phyloP scores from a whole-genome alignment of 208 protist species.

The Trichomonas gallinae region DNA sequence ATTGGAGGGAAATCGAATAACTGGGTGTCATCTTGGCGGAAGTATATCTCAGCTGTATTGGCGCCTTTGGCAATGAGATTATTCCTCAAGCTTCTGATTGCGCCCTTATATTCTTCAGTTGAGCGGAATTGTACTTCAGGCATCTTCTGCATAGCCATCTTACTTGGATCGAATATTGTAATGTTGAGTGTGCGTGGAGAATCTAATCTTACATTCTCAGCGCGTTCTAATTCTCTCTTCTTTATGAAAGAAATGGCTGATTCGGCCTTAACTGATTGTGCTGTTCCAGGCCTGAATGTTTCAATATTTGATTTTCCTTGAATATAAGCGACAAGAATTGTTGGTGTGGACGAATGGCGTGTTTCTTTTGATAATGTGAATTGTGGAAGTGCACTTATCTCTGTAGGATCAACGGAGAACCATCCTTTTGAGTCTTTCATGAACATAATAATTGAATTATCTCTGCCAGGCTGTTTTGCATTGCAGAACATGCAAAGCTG shows the following conservation, averaged over 20 bases:
- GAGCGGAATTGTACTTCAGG: not conserved
- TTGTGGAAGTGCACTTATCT: not conserved
- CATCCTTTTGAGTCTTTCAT: not conserved
- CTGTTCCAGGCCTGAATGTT: not conserved
- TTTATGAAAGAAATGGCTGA: not conserved
- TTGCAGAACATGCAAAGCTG: not conserved
- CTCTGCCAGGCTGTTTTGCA: not conserved
- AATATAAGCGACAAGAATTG: not conserved
- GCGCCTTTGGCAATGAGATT: not conserved
- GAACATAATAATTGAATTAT: not conserved
- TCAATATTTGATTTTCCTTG: not conserved
- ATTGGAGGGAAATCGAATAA: not conserved
- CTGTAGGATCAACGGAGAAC: not conserved
- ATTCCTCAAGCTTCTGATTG: not conserved
- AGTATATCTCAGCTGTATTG: not conserved
- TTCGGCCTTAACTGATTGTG: not conserved
- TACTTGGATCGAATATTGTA: not conserved
- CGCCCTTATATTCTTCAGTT: not conserved
- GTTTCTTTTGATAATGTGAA: not conserved
- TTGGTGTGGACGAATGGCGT: not conserved
- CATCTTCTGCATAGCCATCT: not conserved
- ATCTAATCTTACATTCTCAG: not conserved
- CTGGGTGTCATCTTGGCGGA: not conserved
- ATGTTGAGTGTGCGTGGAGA: not conserved
- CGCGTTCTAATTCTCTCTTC: not conserved